Evolutionary conservation across 208 protist genomes (phyloP), one percentile per base, ranked within the genome.

Genomic region (Crithidia fasciculata): DNA sequence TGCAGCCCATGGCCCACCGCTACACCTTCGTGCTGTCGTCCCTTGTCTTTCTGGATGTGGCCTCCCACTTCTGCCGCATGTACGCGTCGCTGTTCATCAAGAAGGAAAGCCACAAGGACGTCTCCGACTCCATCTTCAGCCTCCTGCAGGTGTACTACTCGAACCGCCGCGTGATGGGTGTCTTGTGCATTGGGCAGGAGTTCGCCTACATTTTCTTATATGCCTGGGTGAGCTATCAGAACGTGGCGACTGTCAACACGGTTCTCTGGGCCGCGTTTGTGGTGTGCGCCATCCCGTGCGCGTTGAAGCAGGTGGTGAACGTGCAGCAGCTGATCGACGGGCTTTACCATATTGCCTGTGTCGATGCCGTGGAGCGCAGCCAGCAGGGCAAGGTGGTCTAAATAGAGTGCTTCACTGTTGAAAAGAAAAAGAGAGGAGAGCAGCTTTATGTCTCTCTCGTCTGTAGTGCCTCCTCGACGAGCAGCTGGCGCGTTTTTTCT

Each of bases 11-110:
- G 69, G 85, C 87, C 16, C 85, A 91, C 74, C 83, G 68, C 36
- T 80, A 88, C 58, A 83, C 83, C 9, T 80, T 91, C 37, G 52
- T 87, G 4, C 78, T 92, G 40, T 80, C 91, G 12, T 81, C 69
- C 18, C 84, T 98, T 36, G 61, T 95, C 37, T 95, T 93, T 54
- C 81, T 98, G 10, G 97, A 98, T 74, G 85, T 98, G 44, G 82
- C 84, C 28, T 97, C 94, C 13, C 97, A 98, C 81, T 98, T 96
- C 74, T 92, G 91, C 74, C 87, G 94, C 59, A 98, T 98, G 93
- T 98, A 98, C 81, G 84, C 89, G 1, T 85, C 84, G 2, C 57
- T 97, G 16, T 90, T 88, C 57, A 47, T 90, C 4, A 68, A 74
- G 16, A 89, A 91, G 63, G 72, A 74, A 5, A 87, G 75, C 64